phyloP scores from a whole-genome alignment of 495 filamentous ascomycete genomes.

The Lasiosphaeris hirsuta region DNA sequence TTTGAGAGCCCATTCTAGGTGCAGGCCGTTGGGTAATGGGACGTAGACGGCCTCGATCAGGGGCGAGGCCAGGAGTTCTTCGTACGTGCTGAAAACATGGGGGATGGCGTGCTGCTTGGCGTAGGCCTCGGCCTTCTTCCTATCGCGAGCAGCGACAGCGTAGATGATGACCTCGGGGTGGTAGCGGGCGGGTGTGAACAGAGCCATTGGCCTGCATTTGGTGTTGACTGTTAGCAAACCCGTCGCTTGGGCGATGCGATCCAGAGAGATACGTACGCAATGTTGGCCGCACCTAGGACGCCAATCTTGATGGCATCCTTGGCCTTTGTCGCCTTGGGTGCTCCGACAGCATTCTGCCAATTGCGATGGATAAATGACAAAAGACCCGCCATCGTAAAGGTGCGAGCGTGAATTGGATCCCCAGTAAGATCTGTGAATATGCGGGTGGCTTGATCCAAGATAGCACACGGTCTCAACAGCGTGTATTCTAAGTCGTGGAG shows the following conservation, averaged over 20 bases:
- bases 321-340: slow-evolving; percentile 32
- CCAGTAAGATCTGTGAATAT: no score
- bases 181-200: slow-evolving; percentile 55
- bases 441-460: no score
- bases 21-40: slow-evolving; percentile 49
- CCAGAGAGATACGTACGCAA: slow-evolving; percentile 32
- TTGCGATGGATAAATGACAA: slow-evolving; percentile 26
- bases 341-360: slow-evolving; percentile 29
- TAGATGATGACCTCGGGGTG: slow-evolving; percentile 59
- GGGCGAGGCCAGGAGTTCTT: slow-evolving; percentile 51
- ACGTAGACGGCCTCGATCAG: slow-evolving; percentile 53
- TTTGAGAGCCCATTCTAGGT: slow-evolving; percentile 54
- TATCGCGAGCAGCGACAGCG: slow-evolving; percentile 58
- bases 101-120: slow-evolving; percentile 58
- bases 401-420: no score
- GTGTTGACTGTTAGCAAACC: slow-evolving; percentile 14
- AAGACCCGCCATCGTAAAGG: slow-evolving; percentile 23
- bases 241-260: not conserved
- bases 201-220: slow-evolving; percentile 42
- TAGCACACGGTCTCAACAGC: no score
- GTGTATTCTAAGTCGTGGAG: no score
- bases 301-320: slow-evolving; percentile 41
- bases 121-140: slow-evolving; percentile 48
- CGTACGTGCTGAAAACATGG: slow-evolving; percentile 47
- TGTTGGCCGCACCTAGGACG: slow-evolving; percentile 48